These are phyloP conservation scores for Rhodomyrtus psidioides DNA, from an alignment of 441 rosid species.

Conservation along the genomic window DNA sequence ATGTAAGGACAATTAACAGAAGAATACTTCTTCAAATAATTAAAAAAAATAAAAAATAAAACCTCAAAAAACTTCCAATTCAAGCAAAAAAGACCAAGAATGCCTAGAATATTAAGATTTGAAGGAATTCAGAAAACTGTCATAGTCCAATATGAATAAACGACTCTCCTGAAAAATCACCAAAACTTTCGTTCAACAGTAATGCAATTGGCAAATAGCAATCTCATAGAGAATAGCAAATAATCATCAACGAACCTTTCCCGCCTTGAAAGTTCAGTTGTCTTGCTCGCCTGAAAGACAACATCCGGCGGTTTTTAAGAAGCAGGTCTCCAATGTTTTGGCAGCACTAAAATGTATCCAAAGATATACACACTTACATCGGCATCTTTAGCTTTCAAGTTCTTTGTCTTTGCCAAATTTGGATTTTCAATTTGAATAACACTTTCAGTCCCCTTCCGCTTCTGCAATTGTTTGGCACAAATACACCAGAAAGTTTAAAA, in stretches of 20 bases:
- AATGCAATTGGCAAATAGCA: background rate
- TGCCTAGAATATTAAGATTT: background rate
- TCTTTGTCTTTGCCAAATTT: conserved; percentile 66
- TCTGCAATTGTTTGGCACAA: conserved; percentile 29
- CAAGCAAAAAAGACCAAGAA: background rate
- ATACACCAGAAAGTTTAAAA: background rate
- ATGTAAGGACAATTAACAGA: background rate
- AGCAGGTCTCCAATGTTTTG: background rate
- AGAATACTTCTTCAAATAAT: background rate
- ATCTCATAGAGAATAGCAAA: background rate
- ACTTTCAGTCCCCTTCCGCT: conserved; percentile 75
- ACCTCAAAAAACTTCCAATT: background rate
- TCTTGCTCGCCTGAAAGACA: conserved; percentile 40
- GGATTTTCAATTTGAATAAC: conserved; percentile 85
- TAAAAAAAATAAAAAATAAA: background rate
- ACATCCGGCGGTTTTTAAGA: background rate
- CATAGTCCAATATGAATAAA: no score
- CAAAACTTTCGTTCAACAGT: background rate
- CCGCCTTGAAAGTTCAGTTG: conserved; percentile 96
- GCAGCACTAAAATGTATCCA: background rate
- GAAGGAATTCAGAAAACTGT: background rate
- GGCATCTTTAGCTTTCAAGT: conserved; percentile 63
- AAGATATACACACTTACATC: conserved; percentile 51
- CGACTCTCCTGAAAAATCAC: background rate
- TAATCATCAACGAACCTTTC: conserved; percentile 57